Conservation (phyloP, 2,329 filamentous ascomycete genomes). For the Rhinocladiella similis region DNA sequence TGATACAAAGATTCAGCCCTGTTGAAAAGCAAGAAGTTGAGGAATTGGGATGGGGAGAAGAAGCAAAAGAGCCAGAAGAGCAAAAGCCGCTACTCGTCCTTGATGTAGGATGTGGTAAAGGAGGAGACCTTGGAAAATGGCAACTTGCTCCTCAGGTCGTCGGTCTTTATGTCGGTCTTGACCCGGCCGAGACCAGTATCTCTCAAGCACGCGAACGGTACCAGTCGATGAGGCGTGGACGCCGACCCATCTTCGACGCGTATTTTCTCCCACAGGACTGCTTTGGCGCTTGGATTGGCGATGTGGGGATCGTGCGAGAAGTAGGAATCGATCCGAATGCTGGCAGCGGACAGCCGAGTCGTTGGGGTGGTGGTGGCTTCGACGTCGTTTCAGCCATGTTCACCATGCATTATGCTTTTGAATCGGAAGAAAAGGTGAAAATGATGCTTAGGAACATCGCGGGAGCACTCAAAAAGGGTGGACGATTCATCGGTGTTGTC, state of each 20-base stretch:
- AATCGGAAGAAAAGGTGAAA: conserved; percentile 83
- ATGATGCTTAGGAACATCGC: conserved; percentile 94
- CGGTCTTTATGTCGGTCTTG: conserved; percentile 90
- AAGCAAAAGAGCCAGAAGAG: conserved; percentile 33
- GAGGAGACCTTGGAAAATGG: conserved; percentile 94
- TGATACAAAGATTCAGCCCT: conserved; percentile 94
- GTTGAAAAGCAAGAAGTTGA: conserved; percentile 62
- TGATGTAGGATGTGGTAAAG: conserved; percentile 95
- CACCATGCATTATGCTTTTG: conserved; percentile 98
- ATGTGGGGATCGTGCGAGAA: conserved; percentile 76
- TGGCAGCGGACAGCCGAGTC: conserved; percentile 57
- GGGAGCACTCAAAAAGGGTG: conserved; percentile 86
- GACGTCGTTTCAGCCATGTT: conserved; percentile 99
- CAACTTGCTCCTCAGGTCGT: conserved; percentile 87
- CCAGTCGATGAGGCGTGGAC: conserved; percentile 64
- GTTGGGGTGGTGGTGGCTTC: conserved; percentile 75
- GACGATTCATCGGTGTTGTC: conserved; percentile 90
- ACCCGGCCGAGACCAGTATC: conserved; percentile 90
- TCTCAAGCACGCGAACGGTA: conserved; percentile 87
- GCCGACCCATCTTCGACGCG: conserved; percentile 71
- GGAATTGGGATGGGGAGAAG: conserved; percentile 45
- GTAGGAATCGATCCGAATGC: conserved; percentile 82
- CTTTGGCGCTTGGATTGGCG: conserved; percentile 79
- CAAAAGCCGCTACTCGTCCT: conserved; percentile 72
- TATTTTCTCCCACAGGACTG: conserved; percentile 92